These are phyloP conservation scores for Vitis riparia DNA, from an alignment of 164 flowering plant species.

Conservation along the genomic window DNA sequence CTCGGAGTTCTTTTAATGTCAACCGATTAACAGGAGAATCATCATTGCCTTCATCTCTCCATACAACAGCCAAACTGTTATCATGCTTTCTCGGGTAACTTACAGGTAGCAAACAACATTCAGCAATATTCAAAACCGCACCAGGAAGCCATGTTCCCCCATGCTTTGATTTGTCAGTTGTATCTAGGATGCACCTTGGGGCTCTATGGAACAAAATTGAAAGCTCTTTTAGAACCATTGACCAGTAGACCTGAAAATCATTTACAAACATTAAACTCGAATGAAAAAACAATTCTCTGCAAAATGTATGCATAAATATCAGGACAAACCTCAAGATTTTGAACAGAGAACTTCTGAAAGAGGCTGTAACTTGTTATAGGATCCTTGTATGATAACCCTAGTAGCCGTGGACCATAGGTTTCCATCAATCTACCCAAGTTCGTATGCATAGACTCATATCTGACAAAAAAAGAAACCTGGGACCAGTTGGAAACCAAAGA, in stretches of 20 bases:
- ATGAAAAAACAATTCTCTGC: background rate
- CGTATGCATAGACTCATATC: constrained; percentile 47
- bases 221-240: constrained; percentile 67
- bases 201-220: constrained; percentile 53
- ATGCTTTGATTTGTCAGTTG: constrained; percentile 57
- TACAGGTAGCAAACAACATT: constrained; percentile 70
- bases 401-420: constrained; percentile 59
- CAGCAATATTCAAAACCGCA: constrained; percentile 75
- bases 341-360: constrained; percentile 67
- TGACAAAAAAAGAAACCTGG: constrained; percentile 17
- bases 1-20: constrained; percentile 69
- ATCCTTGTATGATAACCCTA: constrained; percentile 69
- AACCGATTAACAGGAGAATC: constrained; percentile 48
- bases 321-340: constrained; percentile 68
- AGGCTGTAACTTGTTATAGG: constrained; percentile 75
- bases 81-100: constrained; percentile 54
- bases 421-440: constrained; percentile 83
- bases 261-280: background rate
- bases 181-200: constrained; percentile 70
- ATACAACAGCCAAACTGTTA: constrained; percentile 56
- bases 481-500: background rate
- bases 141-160: constrained; percentile 90
- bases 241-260: constrained; percentile 70
- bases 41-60: constrained; percentile 86
- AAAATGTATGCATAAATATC: background rate